phyloP scores from a whole-genome alignment of 2,329 filamentous ascomycete genomes.

The Ophiostoma quercus region DNA sequence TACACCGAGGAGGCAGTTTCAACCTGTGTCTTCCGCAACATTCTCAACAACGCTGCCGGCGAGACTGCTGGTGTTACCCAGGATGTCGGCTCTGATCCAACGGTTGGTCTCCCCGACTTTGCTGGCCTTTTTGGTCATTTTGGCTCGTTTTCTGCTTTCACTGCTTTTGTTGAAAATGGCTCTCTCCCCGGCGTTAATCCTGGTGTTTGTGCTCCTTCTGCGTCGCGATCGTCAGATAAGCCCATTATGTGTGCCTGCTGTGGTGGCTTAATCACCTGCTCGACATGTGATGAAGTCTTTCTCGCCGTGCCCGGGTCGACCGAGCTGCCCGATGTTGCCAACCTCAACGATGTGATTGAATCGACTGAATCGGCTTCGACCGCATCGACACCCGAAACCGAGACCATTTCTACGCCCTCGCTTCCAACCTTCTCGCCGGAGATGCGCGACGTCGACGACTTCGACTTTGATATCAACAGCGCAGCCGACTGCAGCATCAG shows the following conservation, averaged over 20 bases:
- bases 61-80: constrained; percentile 96
- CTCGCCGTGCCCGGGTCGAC: neutral
- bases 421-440: neutral
- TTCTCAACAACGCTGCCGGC: constrained; percentile 82
- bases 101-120: constrained; percentile 71
- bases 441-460: neutral
- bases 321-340: neutral
- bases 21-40: constrained; percentile 91
- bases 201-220: neutral
- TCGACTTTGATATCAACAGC: neutral
- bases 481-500: neutral
- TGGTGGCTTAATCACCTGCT: constrained; percentile 42
- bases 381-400: neutral
- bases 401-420: neutral
- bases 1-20: constrained; percentile 82
- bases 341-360: neutral
- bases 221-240: neutral
- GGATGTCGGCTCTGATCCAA: constrained; percentile 95
- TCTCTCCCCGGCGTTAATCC: constrained; percentile 16
- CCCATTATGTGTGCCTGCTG: constrained; percentile 44
- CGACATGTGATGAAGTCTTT: constrained; percentile 19
- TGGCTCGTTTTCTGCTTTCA: constrained; percentile 19
- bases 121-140: constrained; percentile 21
- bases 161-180: constrained; percentile 18
- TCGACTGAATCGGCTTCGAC: neutral